Conservation (phyloP, 257 asterid genomes). For the Solanum paucissectum region DNA sequence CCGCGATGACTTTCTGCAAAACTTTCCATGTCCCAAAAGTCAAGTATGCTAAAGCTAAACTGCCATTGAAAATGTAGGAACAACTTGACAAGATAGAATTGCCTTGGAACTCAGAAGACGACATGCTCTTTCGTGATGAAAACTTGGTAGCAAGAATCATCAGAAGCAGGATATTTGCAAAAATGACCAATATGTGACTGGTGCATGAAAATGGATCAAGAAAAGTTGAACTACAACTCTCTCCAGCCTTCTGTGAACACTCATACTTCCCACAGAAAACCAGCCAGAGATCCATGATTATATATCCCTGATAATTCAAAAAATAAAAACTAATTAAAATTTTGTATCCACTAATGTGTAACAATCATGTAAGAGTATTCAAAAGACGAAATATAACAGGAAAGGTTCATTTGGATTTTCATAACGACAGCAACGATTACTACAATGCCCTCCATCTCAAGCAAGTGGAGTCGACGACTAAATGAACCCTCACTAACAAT, state of each 20-base stretch:
- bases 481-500: neutral
- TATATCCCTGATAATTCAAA: neutral
- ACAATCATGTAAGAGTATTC: neutral
- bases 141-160: neutral
- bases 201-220: constrained; percentile 9
- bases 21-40: constrained; percentile 3
- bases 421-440: neutral
- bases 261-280: constrained; percentile 9
- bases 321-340: too few species aligned
- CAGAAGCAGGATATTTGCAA: constrained; percentile 2
- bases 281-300: neutral
- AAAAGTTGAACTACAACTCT: neutral
- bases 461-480: neutral
- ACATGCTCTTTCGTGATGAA: neutral
- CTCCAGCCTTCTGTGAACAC: neutral
- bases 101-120: neutral
- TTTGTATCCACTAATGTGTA: too few species aligned
- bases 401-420: neutral
- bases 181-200: constrained; percentile 1
- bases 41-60: constrained; percentile 3
- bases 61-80: constrained; percentile 1
- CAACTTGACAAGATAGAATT: neutral
- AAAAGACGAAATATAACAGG: neutral
- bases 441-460: neutral
- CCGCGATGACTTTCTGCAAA: neutral